Evolutionary conservation across 805 yeast genomes (phyloP).

Genomic region (Saccharomycopsis sp.): DNA sequence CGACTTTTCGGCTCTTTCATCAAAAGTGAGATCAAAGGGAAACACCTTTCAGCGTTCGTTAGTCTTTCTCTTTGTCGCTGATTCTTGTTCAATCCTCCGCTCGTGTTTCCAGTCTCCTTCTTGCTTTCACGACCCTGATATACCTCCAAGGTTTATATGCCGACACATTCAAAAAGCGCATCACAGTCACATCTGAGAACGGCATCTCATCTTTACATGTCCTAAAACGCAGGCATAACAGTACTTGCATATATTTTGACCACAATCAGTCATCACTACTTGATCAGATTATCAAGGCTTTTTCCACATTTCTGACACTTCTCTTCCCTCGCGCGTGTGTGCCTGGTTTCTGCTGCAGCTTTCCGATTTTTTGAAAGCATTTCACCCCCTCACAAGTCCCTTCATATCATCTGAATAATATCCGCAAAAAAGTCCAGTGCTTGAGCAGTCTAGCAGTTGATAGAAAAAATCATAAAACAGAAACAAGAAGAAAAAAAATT

Average conservation of each 20-base stretch:
- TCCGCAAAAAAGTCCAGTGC: neutral
- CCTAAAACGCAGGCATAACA: neutral
- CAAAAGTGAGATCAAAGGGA: neutral
- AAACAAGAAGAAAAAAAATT: neutral
- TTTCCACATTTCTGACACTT: neutral
- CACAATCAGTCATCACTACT: neutral
- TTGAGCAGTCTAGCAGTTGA: neutral
- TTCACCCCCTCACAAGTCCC: neutral
- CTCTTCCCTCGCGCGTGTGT: neutral
- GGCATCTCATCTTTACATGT: neutral
- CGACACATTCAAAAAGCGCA: neutral
- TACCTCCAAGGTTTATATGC: neutral
- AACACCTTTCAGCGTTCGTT: neutral
- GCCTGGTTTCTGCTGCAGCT: neutral
- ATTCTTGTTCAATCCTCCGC: neutral
- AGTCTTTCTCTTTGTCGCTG: neutral
- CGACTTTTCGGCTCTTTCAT: neutral
- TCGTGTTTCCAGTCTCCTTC: neutral
- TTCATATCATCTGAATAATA: neutral
- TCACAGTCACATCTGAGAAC: neutral
- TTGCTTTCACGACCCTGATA: neutral
- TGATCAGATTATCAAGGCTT: neutral
- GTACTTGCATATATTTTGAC: neutral
- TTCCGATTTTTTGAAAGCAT: neutral
- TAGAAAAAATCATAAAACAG: neutral